These are phyloP conservation scores for Andrographis paniculata DNA, from an alignment of 305 asterid genomes.

Conservation along the genomic window DNA sequence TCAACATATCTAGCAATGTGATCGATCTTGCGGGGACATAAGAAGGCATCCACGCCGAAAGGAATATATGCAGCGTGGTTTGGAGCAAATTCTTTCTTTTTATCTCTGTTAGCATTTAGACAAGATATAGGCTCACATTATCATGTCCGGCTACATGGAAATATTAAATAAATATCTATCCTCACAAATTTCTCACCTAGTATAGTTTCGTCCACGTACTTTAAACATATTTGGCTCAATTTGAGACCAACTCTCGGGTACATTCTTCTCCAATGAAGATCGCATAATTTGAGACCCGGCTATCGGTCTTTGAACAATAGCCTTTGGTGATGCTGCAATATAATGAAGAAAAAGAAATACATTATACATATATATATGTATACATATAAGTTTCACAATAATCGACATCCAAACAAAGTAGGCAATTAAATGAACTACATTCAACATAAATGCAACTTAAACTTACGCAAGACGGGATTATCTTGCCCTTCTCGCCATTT, in stretches of 20 bases:
- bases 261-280: slow-evolving; percentile 59
- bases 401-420: no score
- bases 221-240: slow-evolving; percentile 63
- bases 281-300: slow-evolving; percentile 80
- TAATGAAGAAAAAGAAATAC: slow-evolving; percentile 15
- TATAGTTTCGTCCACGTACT: slow-evolving; percentile 69
- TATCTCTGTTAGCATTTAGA: slow-evolving; percentile 60
- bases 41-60: slow-evolving; percentile 77
- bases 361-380: background rate
- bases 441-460: background rate
- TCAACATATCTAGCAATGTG: slow-evolving; percentile 84
- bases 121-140: background rate
- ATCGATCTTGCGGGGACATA: slow-evolving; percentile 75
- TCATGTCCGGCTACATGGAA: slow-evolving; percentile 2
- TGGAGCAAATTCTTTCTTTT: slow-evolving; percentile 76
- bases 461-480: slow-evolving; percentile 52
- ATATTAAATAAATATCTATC: no score
- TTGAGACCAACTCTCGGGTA: slow-evolving; percentile 62
- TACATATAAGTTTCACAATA: no score
- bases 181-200: slow-evolving; percentile 44
- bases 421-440: background rate
- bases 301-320: slow-evolving; percentile 54
- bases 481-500: slow-evolving; percentile 61
- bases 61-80: slow-evolving; percentile 69
- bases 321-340: slow-evolving; percentile 50